Base-by-base conservation (phyloP, 768 basidiomycete genomes). In the Tricholoma terreum region DNA sequence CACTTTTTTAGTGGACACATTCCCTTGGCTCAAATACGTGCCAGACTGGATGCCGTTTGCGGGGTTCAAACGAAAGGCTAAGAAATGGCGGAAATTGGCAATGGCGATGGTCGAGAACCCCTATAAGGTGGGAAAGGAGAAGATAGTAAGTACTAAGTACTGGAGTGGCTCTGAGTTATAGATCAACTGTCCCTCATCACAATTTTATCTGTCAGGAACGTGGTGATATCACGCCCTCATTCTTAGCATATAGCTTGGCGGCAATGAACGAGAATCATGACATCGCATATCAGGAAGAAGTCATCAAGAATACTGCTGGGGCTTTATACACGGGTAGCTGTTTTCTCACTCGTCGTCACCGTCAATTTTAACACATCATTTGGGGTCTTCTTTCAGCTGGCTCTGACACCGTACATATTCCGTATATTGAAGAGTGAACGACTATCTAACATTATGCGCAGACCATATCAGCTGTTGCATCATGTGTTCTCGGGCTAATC, bases 61-160 rank as follows among this genome's bases (percentile, higher is more conserved):
- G 3, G 61, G 64, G 0, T 75, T 72, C 70, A 74, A 79, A 64
- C 55, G 59, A 50, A 70, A 66, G 55, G 80, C 80, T 0, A 67
- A 64, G 36, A 69, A 73, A 59, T 80, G 78, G 75, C 67, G 66
- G 43, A 33, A 54, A 38, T 38, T 42, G 24, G 53, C 53, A 30
- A 36, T 27, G 22, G 53, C 31, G 19, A 54, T 54, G 51, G 19
- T 52, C 51, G 34, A 40, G 51, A 35, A 40, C 51, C 51, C 51
- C 10, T 36, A 36, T 22, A 35, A 52, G 19, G 51, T 38, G 21
- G 51, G 34, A 21, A 35, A 40, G 35, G 38, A 38, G 51, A 40
- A 52, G 11, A 17, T 52, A 33, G 51, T n/a, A n/a, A n/a, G n/a
- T n/a, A n/a, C n/a, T 52, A 24, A 52, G 51, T 46, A 27, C 34